Evolutionary conservation across 257 asterid genomes (phyloP).

Genomic region (Echites panduratus): DNA sequence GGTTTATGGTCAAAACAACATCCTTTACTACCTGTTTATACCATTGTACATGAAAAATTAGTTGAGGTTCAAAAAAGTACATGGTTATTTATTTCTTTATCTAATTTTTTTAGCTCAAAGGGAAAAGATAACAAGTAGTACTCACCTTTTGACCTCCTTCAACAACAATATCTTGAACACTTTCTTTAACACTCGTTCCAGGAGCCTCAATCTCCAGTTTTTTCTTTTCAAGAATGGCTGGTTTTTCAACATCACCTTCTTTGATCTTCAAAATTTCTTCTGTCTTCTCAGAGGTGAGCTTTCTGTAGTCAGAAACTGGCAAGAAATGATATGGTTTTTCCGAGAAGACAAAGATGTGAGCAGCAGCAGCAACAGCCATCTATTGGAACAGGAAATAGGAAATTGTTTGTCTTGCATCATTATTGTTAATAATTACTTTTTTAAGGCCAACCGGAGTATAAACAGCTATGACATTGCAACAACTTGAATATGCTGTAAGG

Average conservation of each 20-base stretch:
- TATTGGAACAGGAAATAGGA: slow-evolving; percentile 19
- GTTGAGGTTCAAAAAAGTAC: no score
- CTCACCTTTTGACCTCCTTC: slow-evolving; percentile 94
- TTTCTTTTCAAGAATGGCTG: slow-evolving; percentile 49
- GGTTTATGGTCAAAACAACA: slow-evolving; percentile 84
- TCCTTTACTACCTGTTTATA: slow-evolving; percentile 70
- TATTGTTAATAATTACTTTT: no score
- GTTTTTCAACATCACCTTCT: slow-evolving; percentile 44
- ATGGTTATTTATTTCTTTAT: no score
- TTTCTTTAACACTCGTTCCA: slow-evolving; percentile 82
- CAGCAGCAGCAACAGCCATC: slow-evolving; percentile 96
- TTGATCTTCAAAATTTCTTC: slow-evolving; percentile 42
- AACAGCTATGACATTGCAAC: neutral
- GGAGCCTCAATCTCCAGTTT: slow-evolving; percentile 70
- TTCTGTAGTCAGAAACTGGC: slow-evolving; percentile 35
- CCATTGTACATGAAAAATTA: neutral
- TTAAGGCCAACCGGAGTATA: neutral
- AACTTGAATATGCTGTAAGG: neutral
- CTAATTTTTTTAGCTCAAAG: neutral
- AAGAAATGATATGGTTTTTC: slow-evolving; percentile 64
- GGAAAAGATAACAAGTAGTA: neutral
- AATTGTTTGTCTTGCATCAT: neutral
- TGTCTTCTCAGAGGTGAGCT: slow-evolving; percentile 43
- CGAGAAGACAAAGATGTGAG: slow-evolving; percentile 85
- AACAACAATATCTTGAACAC: slow-evolving; percentile 87